Conservation (phyloP, 305 asterid genomes). For the Fraxinus sp. region DNA sequence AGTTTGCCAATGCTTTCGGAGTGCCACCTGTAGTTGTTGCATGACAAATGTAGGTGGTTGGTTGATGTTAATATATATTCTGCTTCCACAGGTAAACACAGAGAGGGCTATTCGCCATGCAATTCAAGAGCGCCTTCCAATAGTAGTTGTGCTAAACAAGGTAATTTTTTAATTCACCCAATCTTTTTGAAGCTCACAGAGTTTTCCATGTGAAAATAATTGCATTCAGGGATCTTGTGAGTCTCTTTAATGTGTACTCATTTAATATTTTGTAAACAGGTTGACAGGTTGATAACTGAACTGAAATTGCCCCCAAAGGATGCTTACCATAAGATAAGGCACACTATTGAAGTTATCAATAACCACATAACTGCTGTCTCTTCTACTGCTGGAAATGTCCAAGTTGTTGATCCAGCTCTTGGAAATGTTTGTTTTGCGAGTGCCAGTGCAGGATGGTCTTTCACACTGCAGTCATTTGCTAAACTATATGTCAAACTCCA, state of each 20-base stretch:
- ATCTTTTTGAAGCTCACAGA: not conserved
- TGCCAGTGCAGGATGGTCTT: conserved; percentile 97
- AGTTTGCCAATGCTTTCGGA: not conserved
- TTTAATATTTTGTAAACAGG: conserved; percentile 39
- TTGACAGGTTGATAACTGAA: conserved; percentile 87
- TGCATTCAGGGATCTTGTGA: not conserved
- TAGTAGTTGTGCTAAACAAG: conserved; percentile 93
- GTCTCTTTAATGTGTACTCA: conserved; percentile 13
- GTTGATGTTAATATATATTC: conserved; percentile 3
- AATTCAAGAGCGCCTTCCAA: conserved; percentile 85
- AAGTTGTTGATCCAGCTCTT: conserved; percentile 75
- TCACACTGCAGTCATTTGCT: conserved; percentile 91
- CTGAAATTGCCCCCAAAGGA: conserved; percentile 95
- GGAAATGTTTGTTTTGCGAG: conserved; percentile 98
- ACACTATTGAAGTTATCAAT: conserved; percentile 83
- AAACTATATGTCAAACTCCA: conserved; percentile 91
- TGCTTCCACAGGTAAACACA: conserved; percentile 66
- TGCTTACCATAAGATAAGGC: conserved; percentile 89
- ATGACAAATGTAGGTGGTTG: not conserved
- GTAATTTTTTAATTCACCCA: conserved; percentile 35
- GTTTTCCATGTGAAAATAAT: not conserved
- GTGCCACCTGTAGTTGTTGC: not conserved
- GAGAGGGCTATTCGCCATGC: conserved; percentile 98
- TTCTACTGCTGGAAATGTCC: conserved; percentile 90
- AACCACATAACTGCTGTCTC: conserved; percentile 79